Evolutionary conservation across 768 basidiomycete genomes (phyloP), one percentile per base, ranked within the genome.

Genomic region (Phaeotremella fagi): DNA sequence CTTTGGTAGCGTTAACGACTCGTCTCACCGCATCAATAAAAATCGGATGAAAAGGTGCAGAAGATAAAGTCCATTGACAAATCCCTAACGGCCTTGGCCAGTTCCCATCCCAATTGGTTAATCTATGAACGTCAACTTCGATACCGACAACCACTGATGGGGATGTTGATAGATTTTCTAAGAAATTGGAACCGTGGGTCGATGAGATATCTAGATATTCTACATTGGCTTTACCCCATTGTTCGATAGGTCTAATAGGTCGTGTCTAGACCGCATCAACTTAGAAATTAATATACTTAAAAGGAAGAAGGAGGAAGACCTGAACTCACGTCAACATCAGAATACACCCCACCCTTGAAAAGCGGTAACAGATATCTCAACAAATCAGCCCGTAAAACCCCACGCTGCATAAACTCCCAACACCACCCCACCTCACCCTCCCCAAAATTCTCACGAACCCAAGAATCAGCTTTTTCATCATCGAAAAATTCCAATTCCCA

Each of bases 61-160:
- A 63, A 2, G 64, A 63, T n/a, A 75, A 50, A 4, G 71, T 67
- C 73, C 73, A 73, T 45, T 73, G 72, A 47, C 67, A 70, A 52
- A 69, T 69, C 14, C 61, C 64, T 9, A 69, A 11, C 3, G 67
- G 48, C 37, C 67, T 45, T 9, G 67, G 67, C 61, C 64, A 69
- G 20, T 35, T 43, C 11, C 50, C 38, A 6, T 48, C 46, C 64
- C 64, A 69, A 11, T 26, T 24, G 28, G 36, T 18, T n/a, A 52
- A 33, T 3, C 45, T 26, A 41, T 63, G 61, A 16, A 69, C 67
- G 48, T 69, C 60, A 22, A 66, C 64, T 23, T 69, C 67, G 14
- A 69, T 48, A 14, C 53, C 67, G 16, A 69, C 60, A 15, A 69
- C 48, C 5, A 69, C 67, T 18, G 64, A 33, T 3, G 67, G 67